These are phyloP conservation scores for Cylindrotheca closterium DNA, from an alignment of 108 stramenopile species.

Conservation along the genomic window DNA sequence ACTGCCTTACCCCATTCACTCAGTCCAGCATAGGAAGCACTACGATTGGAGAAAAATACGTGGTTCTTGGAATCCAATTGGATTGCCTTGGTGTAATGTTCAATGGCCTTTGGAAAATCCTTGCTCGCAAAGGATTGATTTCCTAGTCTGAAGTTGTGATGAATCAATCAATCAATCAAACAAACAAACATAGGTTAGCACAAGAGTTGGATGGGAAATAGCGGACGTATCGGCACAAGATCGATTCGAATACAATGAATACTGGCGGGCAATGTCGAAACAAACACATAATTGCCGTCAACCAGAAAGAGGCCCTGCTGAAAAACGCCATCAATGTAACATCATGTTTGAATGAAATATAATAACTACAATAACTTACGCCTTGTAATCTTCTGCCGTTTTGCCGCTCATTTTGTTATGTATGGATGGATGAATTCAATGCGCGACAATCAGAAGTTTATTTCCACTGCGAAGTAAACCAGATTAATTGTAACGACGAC, in stretches of 20 bases:
- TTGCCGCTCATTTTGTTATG: slow-evolving; percentile 23
- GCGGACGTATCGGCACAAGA: background rate
- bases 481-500: too few species aligned
- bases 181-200: background rate
- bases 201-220: background rate
- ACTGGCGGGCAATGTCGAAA: background rate
- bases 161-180: too few species aligned
- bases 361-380: slow-evolving; percentile 8
- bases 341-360: background rate
- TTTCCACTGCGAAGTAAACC: too few species aligned
- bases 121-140: slow-evolving; percentile 84
- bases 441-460: too few species aligned
- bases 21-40: slow-evolving; percentile 83
- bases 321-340: background rate
- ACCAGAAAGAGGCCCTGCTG: background rate
- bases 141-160: slow-evolving; percentile 90
- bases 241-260: background rate
- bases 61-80: slow-evolving; percentile 84
- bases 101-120: slow-evolving; percentile 82
- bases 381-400: slow-evolving; percentile 31
- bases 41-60: slow-evolving; percentile 90
- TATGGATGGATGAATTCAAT: too few species aligned
- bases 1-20: slow-evolving; percentile 70
- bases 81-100: slow-evolving; percentile 88
- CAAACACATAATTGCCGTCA: background rate